A percentile compares a stretch with the other conserved stretches of the same genome.
Evolutionary conservation across 192 early-diverging fungal genomes (phyloP).

Genomic region (Spinellus fusiger): DNA sequence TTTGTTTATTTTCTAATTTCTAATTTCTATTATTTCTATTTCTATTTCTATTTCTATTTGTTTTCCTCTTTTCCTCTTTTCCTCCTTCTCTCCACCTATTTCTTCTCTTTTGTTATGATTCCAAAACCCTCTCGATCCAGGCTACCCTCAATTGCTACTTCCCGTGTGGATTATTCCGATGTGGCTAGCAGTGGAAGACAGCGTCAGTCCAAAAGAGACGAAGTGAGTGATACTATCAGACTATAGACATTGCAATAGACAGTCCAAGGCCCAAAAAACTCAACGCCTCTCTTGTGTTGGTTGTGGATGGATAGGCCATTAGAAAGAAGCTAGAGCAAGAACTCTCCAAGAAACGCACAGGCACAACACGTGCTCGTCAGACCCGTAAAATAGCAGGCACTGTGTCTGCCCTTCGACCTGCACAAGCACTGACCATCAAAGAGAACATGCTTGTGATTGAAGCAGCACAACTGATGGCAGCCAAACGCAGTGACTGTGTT

Average conservation of each 20-base stretch:
- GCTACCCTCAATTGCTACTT: slow-evolving; percentile 4
- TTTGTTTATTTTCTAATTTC: too few relatives aligned
- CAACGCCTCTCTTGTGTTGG: too few relatives aligned
- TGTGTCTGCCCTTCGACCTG: slow-evolving; percentile 65
- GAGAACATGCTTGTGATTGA: slow-evolving; percentile 58
- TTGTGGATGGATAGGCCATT: slow-evolving; percentile 43
- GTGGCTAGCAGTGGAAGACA: slow-evolving; percentile 4
- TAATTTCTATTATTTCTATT: too few relatives aligned
- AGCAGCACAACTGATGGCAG: slow-evolving; percentile 89
- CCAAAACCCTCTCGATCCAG: slow-evolving; percentile 9
- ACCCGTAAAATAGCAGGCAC: slow-evolving; percentile 40
- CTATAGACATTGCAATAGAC: neutral
- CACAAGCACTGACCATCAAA: slow-evolving; percentile 66
- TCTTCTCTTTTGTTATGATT: neutral
- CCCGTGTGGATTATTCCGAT: neutral
- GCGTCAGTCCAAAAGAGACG: slow-evolving; percentile 37
- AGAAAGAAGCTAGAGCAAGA: slow-evolving; percentile 74
- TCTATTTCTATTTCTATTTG: too few relatives aligned
- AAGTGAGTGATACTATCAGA: slow-evolving; percentile 10
- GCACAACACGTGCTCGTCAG: slow-evolving; percentile 27
- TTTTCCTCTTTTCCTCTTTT: neutral
- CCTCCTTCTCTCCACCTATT: neutral
- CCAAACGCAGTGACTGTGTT: slow-evolving; percentile 91
- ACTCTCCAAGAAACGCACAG: slow-evolving; percentile 47
- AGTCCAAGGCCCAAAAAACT: neutral